Evolutionary conservation across 371 early-diverging fungal genomes (phyloP), one percentile per base, ranked within the genome.

Genomic region (Apophysomyces variabilis): DNA sequence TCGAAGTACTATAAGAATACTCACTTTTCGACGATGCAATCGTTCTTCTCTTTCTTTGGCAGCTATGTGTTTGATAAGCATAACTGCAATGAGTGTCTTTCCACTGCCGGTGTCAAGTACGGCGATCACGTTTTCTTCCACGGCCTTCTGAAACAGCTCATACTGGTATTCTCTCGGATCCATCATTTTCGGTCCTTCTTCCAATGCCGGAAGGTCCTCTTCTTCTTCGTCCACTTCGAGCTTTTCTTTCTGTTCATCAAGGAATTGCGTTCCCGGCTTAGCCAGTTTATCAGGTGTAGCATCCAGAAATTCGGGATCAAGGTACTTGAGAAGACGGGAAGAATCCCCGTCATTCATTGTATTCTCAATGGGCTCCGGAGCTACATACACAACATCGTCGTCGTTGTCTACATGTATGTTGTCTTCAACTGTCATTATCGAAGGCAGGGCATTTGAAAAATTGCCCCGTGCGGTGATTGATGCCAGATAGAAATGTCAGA

Each of bases 81-180:
- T 82, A 41, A 89, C 89, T 0, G 96, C 90, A 36, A 95, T 92
- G 2, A 96, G 74, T 4, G 97, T 97, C 72, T 97, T 96, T n/a
- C 98, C 98, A 18, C 90, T 87, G 8, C 98, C 98, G 0, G 98
- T 96, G 63, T 95, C 93, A 58, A 97, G 78, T 1, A 96, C 93
- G 0, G 93, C 91, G 63, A 97, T 90, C 39, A 93, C 80, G 75
- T 96, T 97, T 4, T 80, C 77, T 6, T 78, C 66, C 35, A 80
- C 65, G 0, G 97, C 94, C 50, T 80, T 81, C 60, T 83, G 76
- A 59, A 83, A 91, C 7, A 96, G 76, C 41, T 93, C 90, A 37
- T 87, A 66, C 75, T 97, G 97, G 67, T 97, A 96, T 37, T 81
- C 81, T 32, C 93, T 78, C 0, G 94, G 90, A 21, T 73, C 70